Conservation (phyloP, 148 eudicot species). For the Cornus kousa region DNA sequence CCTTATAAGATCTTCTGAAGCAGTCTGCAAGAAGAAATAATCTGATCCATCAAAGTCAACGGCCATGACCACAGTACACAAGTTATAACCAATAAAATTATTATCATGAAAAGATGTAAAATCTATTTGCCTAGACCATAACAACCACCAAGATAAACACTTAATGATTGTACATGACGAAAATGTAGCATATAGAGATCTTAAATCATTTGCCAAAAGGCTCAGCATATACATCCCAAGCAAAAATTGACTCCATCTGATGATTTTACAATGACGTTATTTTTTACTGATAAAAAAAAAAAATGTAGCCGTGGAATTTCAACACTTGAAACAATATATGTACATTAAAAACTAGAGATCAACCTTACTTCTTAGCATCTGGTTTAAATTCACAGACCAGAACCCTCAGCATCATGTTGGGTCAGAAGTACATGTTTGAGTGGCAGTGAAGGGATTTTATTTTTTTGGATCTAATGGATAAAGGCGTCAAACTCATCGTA, state of each 20-base stretch:
- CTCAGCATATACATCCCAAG: not conserved
- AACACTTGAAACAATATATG: not conserved
- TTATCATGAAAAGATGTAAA: not conserved
- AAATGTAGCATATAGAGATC: not conserved
- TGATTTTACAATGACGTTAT: not conserved
- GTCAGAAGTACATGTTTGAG: not conserved
- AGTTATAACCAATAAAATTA: not conserved
- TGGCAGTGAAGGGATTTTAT: not conserved
- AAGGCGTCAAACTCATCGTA: not conserved
- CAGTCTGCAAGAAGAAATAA: constrained; percentile 45
- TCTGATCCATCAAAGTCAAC: constrained; percentile 32
- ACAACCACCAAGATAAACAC: not conserved
- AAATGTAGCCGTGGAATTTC: too few species aligned
- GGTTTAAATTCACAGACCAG: not conserved
- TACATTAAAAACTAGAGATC: not conserved
- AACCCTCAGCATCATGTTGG: not conserved
- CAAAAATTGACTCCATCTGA: not conserved
- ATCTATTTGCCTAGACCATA: not conserved
- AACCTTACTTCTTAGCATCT: constrained; percentile 1
- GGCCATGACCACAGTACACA: constrained; percentile 12
- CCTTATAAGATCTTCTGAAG: constrained; percentile 60
- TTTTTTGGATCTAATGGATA: not conserved
- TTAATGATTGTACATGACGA: not conserved
- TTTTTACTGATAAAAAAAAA: not conserved
- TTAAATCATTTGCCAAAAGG: not conserved